Evolutionary conservation across 2,329 filamentous ascomycete species (phyloP), one percentile per base, ranked within the genome.

Genomic region (Aspergillus proliferans): DNA sequence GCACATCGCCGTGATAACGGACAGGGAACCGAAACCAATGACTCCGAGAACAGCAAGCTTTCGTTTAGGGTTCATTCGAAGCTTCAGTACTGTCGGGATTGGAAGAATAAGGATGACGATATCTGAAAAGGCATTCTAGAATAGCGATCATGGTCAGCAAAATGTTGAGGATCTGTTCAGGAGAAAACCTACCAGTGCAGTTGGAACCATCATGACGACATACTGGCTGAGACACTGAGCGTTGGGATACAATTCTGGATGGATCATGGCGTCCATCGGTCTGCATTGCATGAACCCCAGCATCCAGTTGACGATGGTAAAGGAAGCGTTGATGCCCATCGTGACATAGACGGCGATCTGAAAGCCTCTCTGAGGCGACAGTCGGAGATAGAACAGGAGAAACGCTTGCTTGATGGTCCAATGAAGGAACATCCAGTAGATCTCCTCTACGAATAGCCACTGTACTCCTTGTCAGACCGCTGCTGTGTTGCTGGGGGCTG

Each of bases 381-480:
- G 40, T 30, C 49, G 46, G 21, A 51, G 49, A 24, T 51, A 51
- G 46, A 48, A 51, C 2, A 51, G 14, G 14, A 51, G 49, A 26
- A 51, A 48, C 12, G 46, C 49, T 14, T 47, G 45, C 22, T 51
- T 51, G n/a, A 51, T 38, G 4, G 34, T 45, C 45, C 49, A 51
- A 34, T 51, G 49, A 9, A 43, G 34, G 18, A 48, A 51, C 49
- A 51, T 51, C 15, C 48, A 51, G 22, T 40, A 48, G 24, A 51
- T 30, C 18, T 48, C 46, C 33, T 51, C 49, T 7, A 51, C 18
- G 33, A 51, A 51, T 12, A 51, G 15, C 49, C 49, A 51, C 49
- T 51, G 28, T 18, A 7, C 10, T 41, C 22, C 12, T 21, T 8
- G n/a, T 33, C 34, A 18, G 10, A 43, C 10, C 7, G 6, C 3